Evolutionary conservation across 2,329 filamentous ascomycete genomes (phyloP).

Genomic region (Kalaharituber pfeilii): DNA sequence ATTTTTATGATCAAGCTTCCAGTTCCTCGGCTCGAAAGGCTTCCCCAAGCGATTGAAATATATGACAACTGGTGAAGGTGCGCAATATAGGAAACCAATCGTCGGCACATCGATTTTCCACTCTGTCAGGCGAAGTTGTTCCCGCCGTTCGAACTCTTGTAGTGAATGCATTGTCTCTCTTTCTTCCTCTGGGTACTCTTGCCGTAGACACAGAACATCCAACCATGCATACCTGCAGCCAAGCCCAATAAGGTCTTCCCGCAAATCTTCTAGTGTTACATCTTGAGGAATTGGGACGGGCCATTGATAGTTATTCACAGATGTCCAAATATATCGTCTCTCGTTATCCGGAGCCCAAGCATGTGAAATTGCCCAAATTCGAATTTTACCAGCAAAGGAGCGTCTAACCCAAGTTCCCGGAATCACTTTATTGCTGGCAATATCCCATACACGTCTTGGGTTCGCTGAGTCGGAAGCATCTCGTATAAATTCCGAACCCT

Average conservation of each 20-base stretch:
- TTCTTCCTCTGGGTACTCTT: background rate
- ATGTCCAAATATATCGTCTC: background rate
- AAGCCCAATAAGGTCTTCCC: background rate
- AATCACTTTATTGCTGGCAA: background rate
- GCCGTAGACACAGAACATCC: background rate
- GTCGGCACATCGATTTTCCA: background rate
- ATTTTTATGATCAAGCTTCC: background rate
- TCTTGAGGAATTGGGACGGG: background rate
- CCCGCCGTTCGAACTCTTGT: no score
- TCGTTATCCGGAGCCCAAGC: background rate
- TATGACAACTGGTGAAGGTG: background rate
- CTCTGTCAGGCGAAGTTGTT: no score
- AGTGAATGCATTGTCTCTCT: background rate
- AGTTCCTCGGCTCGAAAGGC: background rate
- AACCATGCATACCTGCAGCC: background rate
- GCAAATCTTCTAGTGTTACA: background rate
- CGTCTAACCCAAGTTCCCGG: background rate
- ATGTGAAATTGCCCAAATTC: background rate
- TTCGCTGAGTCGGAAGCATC: no score
- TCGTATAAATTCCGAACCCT: no score
- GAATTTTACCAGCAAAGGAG: background rate
- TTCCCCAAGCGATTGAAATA: background rate
- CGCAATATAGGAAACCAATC: background rate
- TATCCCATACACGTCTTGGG: background rate
- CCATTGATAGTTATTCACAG: background rate